Base-by-base conservation (phyloP, 495 filamentous ascomycete species). In the Penicillium pulvis region DNA sequence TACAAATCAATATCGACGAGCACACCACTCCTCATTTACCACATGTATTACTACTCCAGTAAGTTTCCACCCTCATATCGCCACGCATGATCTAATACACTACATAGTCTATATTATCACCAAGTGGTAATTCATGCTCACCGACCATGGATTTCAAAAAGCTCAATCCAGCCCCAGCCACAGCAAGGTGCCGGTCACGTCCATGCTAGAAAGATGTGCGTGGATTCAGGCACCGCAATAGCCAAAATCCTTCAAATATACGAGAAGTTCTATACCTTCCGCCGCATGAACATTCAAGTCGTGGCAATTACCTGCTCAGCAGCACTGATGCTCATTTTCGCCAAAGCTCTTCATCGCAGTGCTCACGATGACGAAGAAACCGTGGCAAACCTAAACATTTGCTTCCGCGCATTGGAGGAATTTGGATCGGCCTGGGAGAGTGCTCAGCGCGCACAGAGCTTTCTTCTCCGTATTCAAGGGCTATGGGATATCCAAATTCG, bases 241-340 rank as follows among this genome's bases (percentile, higher is more conserved):
- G 70, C 78, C 11, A 63, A 70, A 1, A 67, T 81, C 3, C 70
- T 81, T 26, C 67, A 71, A 10, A 64, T 77, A 11, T 81, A 79
- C 57, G 76, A 79, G 4, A 39, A 52, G 39, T 52, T 35, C 50
- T 80, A 79, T 56, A 77, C 75, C 4, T 76, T 81, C 63, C 75
- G 77, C 24, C 69, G 75, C 20, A 79, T 79, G 68, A 80, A 79
- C 66, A 78, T 76, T 54, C 75, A 81, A 58, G 76, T 75, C 1
- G 78, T 81, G 3, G 68, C 74, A 23, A 77, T 81, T 26, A 79
- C 76, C 10, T 81, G 79, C 64, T 78, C 76, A 45, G 76, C 79
- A 12, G 75, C 79, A 2, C 64, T 79, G 23, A 79, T 79, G 64
- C 72, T 79, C 4, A 70, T 79, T 4, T 79, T 76, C 39, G 70